Conservation (phyloP, 2,329 filamentous ascomycete species). For the Fusarium annulatum region DNA sequence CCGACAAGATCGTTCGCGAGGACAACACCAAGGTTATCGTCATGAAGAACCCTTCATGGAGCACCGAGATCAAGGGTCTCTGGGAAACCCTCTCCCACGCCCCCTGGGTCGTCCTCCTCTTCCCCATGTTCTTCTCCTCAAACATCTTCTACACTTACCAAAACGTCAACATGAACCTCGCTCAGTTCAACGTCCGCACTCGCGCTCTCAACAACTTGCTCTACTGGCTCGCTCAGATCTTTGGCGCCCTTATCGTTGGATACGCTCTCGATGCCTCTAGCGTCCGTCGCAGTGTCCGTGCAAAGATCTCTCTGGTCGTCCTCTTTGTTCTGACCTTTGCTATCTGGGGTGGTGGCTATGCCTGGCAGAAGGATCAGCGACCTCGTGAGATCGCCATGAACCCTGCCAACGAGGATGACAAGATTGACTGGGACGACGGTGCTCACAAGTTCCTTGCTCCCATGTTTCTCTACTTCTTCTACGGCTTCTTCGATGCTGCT, state of each 20-base stretch:
- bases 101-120: conserved; percentile 50
- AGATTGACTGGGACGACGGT: conserved; percentile 58
- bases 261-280: conserved; percentile 56
- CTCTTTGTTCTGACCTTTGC: conserved; percentile 62
- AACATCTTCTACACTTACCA: conserved; percentile 69
- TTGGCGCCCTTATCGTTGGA: conserved; percentile 62
- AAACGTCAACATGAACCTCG: conserved; percentile 65
- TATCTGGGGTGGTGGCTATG: conserved; percentile 72
- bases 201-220: conserved; percentile 65
- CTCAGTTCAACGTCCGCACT: conserved; percentile 65
- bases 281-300: conserved; percentile 58
- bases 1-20: conserved; percentile 54
- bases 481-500: conserved; percentile 74
- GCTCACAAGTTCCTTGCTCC: conserved; percentile 66
- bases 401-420: conserved; percentile 44
- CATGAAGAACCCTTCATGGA: conserved; percentile 51
- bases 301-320: conserved; percentile 57
- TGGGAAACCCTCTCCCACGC: conserved; percentile 56
- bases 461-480: conserved; percentile 77
- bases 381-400: conserved; percentile 56
- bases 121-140: conserved; percentile 66
- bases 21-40: conserved; percentile 53
- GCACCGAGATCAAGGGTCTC: conserved; percentile 50
- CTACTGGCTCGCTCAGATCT: conserved; percentile 68
- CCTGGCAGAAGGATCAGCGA: conserved; percentile 69